Conservation (phyloP, 129 eudicot species). For the Smallanthus sonchifolius region DNA sequence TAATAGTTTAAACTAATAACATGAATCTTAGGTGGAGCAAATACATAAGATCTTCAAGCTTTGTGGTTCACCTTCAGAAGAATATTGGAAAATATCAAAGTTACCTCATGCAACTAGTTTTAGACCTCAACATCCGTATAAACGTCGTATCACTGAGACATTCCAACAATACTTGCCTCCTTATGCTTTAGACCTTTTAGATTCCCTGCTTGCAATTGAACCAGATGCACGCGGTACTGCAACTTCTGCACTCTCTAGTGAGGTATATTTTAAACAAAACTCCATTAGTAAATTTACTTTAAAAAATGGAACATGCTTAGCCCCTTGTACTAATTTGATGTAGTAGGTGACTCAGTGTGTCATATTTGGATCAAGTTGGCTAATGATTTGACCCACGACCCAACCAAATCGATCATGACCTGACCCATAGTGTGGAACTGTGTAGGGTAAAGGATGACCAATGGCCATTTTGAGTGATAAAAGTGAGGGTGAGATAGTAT, state of each 20-base stretch:
- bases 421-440: not conserved
- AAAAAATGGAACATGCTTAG: not conserved
- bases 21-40: slow-evolving; percentile 76
- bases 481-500: not conserved
- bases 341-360: not conserved
- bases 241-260: slow-evolving; percentile 61
- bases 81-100: slow-evolving; percentile 67
- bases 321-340: not conserved
- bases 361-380: not conserved
- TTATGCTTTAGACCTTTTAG: slow-evolving; percentile 65
- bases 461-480: not conserved
- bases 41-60: slow-evolving; percentile 94
- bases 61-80: slow-evolving; percentile 94
- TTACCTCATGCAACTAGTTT: slow-evolving; percentile 78
- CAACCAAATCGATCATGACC: not conserved
- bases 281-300: not conserved
- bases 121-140: slow-evolving; percentile 65
- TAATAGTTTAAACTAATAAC: slow-evolving; percentile 1
- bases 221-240: slow-evolving; percentile 76
- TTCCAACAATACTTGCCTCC: slow-evolving; percentile 75
- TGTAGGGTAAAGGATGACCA: not conserved
- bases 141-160: slow-evolving; percentile 51
- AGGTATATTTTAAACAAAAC: slow-evolving; percentile 37
- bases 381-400: not conserved
- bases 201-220: slow-evolving; percentile 69